These are phyloP conservation scores for Microbotryomycetes sp. DNA, from an alignment of 1,284 basidiomycete species.

Conservation along the genomic window DNA sequence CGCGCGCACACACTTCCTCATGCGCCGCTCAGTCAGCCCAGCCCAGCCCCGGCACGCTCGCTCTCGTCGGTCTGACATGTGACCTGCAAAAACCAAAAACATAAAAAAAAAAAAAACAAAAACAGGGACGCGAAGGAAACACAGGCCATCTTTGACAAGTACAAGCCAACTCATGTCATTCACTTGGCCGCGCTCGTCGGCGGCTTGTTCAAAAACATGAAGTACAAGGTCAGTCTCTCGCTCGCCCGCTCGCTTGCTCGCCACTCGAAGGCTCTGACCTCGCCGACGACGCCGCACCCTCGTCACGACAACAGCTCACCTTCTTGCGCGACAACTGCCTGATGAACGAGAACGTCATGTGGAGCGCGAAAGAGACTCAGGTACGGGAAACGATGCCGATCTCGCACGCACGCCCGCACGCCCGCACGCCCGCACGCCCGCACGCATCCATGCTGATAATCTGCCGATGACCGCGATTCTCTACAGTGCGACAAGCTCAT, in stretches of 20 bases:
- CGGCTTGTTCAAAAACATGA: slow-evolving; percentile 85
- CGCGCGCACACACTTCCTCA: too few species aligned
- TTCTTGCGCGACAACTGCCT: slow-evolving; percentile 82
- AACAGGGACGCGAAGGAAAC: slow-evolving; percentile 32
- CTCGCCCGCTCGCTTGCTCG: not conserved
- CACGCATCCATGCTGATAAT: too few species aligned
- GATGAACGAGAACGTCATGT: slow-evolving; percentile 83
- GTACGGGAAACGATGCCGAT: slow-evolving; percentile 18
- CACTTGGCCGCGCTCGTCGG: slow-evolving; percentile 63
- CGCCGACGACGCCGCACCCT: not conserved
- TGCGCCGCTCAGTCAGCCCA: too few species aligned
- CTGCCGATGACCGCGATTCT: too few species aligned
- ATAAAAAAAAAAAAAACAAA: too few species aligned
- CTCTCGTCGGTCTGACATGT: too few species aligned
- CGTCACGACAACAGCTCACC: slow-evolving; percentile 51
- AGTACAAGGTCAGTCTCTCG: slow-evolving; percentile 57
- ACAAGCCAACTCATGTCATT: slow-evolving; percentile 84
- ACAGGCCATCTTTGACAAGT: slow-evolving; percentile 61
- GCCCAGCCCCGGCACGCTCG: too few species aligned
- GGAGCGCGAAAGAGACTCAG: slow-evolving; percentile 57
- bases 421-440: too few species aligned
- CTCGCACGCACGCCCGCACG: too few species aligned
- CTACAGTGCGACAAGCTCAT: slow-evolving; percentile 58
- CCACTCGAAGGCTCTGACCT: not conserved
- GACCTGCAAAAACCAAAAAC: too few species aligned